These are phyloP conservation scores for Kalmanozyma brasiliensis DNA, from an alignment of 1,284 basidiomycete species.

Conservation along the genomic window DNA sequence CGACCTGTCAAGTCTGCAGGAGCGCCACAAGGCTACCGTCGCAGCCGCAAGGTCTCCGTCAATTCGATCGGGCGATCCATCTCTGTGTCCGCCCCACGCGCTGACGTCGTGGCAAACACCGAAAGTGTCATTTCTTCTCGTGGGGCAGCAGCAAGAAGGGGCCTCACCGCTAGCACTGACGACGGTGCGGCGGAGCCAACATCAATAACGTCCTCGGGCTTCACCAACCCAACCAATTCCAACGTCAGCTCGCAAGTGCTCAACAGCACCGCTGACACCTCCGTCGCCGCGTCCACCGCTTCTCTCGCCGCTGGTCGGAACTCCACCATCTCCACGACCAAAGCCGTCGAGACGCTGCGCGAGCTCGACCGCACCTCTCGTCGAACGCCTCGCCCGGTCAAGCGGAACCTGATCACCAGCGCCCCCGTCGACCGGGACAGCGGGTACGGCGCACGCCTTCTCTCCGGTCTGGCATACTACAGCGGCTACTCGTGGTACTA, in stretches of 20 bases:
- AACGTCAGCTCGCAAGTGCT: constrained; percentile 9
- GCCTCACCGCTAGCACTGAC: too few species aligned
- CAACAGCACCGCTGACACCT: constrained; percentile 17
- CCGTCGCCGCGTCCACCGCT: background rate
- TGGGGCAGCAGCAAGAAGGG: background rate
- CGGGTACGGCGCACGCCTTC: constrained; percentile 17
- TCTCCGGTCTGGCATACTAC: constrained; percentile 29
- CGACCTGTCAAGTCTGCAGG: background rate
- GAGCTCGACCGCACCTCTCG: constrained; percentile 19
- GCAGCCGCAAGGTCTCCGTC: constrained; percentile 37
- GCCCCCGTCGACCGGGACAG: constrained; percentile 4
- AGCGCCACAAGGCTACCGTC: background rate
- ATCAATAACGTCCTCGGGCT: constrained; percentile 13
- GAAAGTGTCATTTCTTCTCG: constrained; percentile 30
- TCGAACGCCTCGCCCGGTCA: constrained; percentile 9
- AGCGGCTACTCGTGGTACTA: constrained; percentile 27
- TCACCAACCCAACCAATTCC: constrained; percentile 4
- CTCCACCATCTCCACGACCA: constrained; percentile 8
- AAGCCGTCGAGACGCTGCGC: constrained; percentile 20
- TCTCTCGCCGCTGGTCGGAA: too few species aligned
- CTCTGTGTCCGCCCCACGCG: constrained; percentile 19
- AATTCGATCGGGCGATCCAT: constrained; percentile 33
- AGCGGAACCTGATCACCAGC: constrained; percentile 14
- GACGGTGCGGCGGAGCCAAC: background rate
- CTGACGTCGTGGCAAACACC: constrained; percentile 21